A percentile compares a stretch with the other conserved stretches of the same genome.
phyloP scores from a whole-genome alignment of 257 asterid species.

The Eucommia ulmoides region DNA sequence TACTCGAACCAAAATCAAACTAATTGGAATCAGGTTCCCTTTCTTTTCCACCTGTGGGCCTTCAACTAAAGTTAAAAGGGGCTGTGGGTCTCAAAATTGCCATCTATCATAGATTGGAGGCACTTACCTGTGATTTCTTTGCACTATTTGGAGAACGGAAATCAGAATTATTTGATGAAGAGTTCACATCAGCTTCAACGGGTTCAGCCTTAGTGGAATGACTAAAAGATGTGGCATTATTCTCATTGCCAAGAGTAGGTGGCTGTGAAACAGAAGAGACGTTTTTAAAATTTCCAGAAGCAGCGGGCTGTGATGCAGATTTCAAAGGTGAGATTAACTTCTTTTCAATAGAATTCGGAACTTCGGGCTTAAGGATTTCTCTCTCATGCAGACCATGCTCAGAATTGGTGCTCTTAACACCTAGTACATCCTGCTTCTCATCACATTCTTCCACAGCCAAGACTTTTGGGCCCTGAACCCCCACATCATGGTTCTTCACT shows the following conservation, averaged over 20 bases:
- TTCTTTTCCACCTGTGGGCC: not conserved
- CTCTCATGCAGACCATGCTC: slow-evolving; percentile 24
- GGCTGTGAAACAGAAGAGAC: slow-evolving; percentile 20
- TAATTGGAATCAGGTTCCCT: not conserved
- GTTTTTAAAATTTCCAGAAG: slow-evolving; percentile 21
- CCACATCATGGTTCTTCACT: slow-evolving; percentile 19
- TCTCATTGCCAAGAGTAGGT: slow-evolving; percentile 24
- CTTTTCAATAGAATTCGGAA: slow-evolving; percentile 35
- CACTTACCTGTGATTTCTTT: slow-evolving; percentile 21
- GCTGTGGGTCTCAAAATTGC: not conserved
- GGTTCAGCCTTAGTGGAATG: slow-evolving; percentile 26
- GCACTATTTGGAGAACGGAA: slow-evolving; percentile 26
- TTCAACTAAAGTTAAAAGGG: not conserved
- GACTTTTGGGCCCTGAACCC: slow-evolving; percentile 18
- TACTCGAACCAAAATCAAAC: not conserved
- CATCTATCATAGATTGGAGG: not conserved
- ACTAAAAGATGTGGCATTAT: slow-evolving; percentile 11
- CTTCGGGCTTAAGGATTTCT: slow-evolving; percentile 36
- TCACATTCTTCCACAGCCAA: slow-evolving; percentile 18
- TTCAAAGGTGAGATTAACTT: slow-evolving; percentile 29
- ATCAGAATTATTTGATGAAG: slow-evolving; percentile 23
- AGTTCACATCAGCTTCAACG: slow-evolving; percentile 23
- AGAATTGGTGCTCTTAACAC: slow-evolving; percentile 39
- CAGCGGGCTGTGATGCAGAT: slow-evolving; percentile 34
- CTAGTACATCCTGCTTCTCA: slow-evolving; percentile 48